Evolutionary conservation across 2,329 filamentous ascomycete species (phyloP).

Genomic region (Corniculantispora saksenae): DNA sequence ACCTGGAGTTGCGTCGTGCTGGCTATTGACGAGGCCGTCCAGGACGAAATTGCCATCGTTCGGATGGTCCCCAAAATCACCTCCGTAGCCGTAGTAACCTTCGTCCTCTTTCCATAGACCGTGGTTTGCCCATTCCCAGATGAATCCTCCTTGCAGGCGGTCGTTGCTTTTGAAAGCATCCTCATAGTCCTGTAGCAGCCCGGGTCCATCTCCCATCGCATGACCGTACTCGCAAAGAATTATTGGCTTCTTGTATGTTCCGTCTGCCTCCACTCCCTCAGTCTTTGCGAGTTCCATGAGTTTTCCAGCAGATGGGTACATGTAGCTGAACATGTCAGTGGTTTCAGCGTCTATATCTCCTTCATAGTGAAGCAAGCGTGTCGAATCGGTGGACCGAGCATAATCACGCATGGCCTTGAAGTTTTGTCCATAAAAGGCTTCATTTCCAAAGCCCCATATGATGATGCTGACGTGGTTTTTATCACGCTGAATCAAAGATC

Average conservation of each 20-base stretch:
- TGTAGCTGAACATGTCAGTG: slow-evolving; percentile 67
- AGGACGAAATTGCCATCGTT: slow-evolving; percentile 64
- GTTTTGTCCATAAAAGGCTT: slow-evolving; percentile 71
- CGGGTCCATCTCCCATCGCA: slow-evolving; percentile 76
- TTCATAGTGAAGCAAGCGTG: slow-evolving; percentile 66
- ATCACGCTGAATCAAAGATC: slow-evolving; percentile 65
- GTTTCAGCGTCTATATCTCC: slow-evolving; percentile 60
- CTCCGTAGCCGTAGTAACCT: slow-evolving; percentile 59
- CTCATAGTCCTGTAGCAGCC: slow-evolving; percentile 68
- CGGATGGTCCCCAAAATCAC: slow-evolving; percentile 62
- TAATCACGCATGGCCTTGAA: slow-evolving; percentile 68
- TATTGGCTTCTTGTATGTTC: slow-evolving; percentile 56
- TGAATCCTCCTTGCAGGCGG: slow-evolving; percentile 65
- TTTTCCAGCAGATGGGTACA: slow-evolving; percentile 61
- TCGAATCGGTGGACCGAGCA: slow-evolving; percentile 57
- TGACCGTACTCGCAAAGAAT: slow-evolving; percentile 60
- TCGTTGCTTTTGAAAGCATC: slow-evolving; percentile 61
- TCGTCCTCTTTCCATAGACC: slow-evolving; percentile 51
- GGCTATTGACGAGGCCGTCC: slow-evolving; percentile 57
- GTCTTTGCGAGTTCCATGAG: slow-evolving; percentile 46
- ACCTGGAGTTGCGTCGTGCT: slow-evolving; percentile 58
- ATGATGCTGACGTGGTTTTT: slow-evolving; percentile 72
- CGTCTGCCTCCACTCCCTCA: slow-evolving; percentile 45
- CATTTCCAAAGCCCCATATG: slow-evolving; percentile 74
- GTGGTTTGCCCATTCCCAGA: slow-evolving; percentile 69